Evolutionary conservation across 202 grass and related monocot genomes (phyloP).

Genomic region (Setaria viridis): DNA sequence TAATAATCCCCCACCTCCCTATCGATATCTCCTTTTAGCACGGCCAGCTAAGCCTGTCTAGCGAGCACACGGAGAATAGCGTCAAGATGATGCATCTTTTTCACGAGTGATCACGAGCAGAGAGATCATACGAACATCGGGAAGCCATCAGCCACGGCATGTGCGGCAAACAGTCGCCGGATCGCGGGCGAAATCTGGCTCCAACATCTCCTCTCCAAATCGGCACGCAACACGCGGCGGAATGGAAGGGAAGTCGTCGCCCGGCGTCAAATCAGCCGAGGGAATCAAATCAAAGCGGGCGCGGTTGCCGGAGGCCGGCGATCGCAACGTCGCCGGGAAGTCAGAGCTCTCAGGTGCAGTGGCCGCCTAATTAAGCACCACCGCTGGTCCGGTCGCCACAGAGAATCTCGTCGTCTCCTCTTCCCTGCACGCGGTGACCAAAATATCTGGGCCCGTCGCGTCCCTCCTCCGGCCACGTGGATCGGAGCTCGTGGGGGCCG

Average conservation of each 20-base stretch:
- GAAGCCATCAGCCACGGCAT: neutral
- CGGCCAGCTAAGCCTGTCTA: neutral
- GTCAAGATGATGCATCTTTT: neutral
- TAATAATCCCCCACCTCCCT: neutral
- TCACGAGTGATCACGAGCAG: too few species aligned
- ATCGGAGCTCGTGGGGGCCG: too few species aligned
- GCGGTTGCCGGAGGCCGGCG: neutral
- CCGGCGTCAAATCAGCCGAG: neutral
- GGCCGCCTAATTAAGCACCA: neutral
- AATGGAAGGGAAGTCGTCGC: neutral
- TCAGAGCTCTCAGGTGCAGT: neutral
- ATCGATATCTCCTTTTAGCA: neutral
- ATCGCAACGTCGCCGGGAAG: neutral
- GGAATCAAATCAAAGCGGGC: neutral
- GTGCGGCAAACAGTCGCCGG: conserved; percentile 10
- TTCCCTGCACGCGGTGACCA: neutral
- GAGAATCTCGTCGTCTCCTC: conserved; percentile 1
- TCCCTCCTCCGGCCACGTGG: neutral
- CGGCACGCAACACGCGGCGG: conserved; percentile 25
- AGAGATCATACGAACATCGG: neutral
- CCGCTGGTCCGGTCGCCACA: neutral
- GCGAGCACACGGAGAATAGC: too few species aligned
- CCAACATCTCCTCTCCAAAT: neutral
- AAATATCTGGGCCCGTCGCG: conserved; percentile 7
- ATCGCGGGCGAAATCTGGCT: neutral